Evolutionary conservation across 768 basidiomycete genomes (phyloP).

Genomic region (Mycena leptocephala): DNA sequence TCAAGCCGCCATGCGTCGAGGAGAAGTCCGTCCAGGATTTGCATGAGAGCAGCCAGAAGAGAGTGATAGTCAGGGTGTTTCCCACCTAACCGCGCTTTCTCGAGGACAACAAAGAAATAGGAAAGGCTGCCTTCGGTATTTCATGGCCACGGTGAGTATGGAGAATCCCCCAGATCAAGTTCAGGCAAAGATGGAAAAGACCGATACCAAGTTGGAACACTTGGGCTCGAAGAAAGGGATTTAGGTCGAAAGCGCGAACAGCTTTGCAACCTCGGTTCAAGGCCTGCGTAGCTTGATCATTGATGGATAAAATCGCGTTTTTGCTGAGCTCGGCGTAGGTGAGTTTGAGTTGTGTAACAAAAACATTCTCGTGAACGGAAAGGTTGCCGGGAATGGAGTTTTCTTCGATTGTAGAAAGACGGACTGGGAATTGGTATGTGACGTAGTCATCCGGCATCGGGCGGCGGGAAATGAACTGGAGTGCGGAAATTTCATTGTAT

Average conservation of each 20-base stretch:
- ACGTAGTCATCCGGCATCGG: constrained; percentile 38
- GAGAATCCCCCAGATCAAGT: constrained; percentile 51
- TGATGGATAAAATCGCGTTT: neutral
- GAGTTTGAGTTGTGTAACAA: neutral
- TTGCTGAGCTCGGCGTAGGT: neutral
- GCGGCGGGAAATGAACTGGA: constrained; percentile 39
- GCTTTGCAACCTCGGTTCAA: neutral
- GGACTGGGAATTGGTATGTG: constrained; percentile 43
- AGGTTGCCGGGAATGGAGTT: constrained; percentile 47
- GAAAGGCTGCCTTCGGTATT: constrained; percentile 43
- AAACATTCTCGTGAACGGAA: constrained; percentile 40
- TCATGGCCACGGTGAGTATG: constrained; percentile 47
- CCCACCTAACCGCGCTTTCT: constrained; percentile 47
- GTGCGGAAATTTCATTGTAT: neutral
- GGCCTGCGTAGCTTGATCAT: constrained; percentile 10
- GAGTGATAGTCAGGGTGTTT: constrained; percentile 56
- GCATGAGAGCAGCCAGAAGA: constrained; percentile 42
- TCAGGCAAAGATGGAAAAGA: constrained; percentile 52
- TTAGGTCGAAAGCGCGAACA: constrained; percentile 2
- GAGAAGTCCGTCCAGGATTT: constrained; percentile 52
- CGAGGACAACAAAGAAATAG: constrained; percentile 48
- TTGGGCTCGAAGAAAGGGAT: constrained; percentile 41
- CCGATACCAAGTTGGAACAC: constrained; percentile 45
- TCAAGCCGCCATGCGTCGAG: constrained; percentile 50
- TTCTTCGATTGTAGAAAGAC: constrained; percentile 49